Evolutionary conservation across 768 basidiomycete genomes (phyloP).

Genomic region (Chalciporus pseudorubinellus): DNA sequence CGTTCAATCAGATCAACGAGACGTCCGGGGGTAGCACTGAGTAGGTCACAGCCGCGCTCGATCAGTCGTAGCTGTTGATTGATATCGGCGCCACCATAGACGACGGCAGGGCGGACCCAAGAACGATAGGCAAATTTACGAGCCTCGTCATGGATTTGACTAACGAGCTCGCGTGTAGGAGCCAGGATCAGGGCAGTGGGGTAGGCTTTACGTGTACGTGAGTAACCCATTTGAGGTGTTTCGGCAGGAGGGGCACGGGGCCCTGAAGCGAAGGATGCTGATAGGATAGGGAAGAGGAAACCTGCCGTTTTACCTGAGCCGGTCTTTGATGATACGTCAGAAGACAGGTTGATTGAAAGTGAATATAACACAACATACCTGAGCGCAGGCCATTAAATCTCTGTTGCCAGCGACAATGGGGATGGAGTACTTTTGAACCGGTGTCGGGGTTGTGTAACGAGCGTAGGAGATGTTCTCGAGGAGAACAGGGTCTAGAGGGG

Average conservation of each 20-base stretch:
- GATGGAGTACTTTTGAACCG: slow-evolving; percentile 99
- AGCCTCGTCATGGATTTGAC: slow-evolving; percentile 98
- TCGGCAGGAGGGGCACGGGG: slow-evolving; percentile 69
- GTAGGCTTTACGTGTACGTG: slow-evolving; percentile 82
- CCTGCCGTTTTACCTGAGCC: slow-evolving; percentile 99
- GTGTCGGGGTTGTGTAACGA: slow-evolving; percentile 93
- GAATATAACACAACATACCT: slow-evolving; percentile 45
- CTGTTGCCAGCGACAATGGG: slow-evolving; percentile 91
- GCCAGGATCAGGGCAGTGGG: slow-evolving; percentile 97
- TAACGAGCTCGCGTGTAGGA: slow-evolving; percentile 97
- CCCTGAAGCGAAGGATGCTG: slow-evolving; percentile 83
- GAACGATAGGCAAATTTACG: slow-evolving; percentile 99
- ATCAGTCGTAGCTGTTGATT: slow-evolving; percentile 90
- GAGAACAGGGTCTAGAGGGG: slow-evolving; percentile 89
- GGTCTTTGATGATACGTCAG: slow-evolving; percentile 55
- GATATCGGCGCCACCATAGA: slow-evolving; percentile 99
- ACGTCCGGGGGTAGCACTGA: slow-evolving; percentile 96
- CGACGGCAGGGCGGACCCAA: slow-evolving; percentile 98
- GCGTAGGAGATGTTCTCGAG: slow-evolving; percentile 93
- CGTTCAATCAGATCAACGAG: slow-evolving; percentile 98
- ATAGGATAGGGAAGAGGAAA: slow-evolving; percentile 98
- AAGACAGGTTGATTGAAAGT: slow-evolving; percentile 5
- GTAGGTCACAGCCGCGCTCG: slow-evolving; percentile 95
- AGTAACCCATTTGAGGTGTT: slow-evolving; percentile 46
- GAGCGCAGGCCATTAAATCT: slow-evolving; percentile 94